These are phyloP conservation scores for Ballota nigra DNA, from an alignment of 257 asterid species.

Conservation along the genomic window DNA sequence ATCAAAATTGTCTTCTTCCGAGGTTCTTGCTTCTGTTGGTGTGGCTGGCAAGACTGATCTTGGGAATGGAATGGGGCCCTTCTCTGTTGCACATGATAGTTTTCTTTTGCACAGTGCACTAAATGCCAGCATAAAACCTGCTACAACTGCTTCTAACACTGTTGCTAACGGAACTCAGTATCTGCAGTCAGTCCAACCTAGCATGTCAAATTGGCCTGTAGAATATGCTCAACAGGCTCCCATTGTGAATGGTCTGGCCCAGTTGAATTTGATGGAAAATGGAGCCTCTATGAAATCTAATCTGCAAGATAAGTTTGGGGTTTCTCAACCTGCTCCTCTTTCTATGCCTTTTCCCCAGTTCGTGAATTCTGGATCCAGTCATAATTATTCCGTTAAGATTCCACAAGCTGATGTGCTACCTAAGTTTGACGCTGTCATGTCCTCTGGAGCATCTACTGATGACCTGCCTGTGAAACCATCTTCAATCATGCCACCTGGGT, in stretches of 20 bases:
- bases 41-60: constrained; percentile 31
- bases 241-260: constrained; percentile 47
- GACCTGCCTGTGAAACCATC: constrained; percentile 43
- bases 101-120: constrained; percentile 38
- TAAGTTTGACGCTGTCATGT: constrained; percentile 45
- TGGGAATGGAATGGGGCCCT: constrained; percentile 37
- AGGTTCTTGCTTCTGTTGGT: constrained; percentile 30
- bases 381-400: constrained; percentile 32
- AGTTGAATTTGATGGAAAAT: constrained; percentile 57
- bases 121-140: constrained; percentile 33
- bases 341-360: constrained; percentile 53
- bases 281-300: constrained; percentile 40
- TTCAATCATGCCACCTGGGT: constrained; percentile 46
- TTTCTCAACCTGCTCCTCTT: constrained; percentile 45
- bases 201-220: constrained; percentile 46
- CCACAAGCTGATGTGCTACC: constrained; percentile 47
- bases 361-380: constrained; percentile 32
- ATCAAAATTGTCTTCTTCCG: constrained; percentile 32
- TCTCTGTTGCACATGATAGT: constrained; percentile 44
- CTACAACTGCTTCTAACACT: constrained; percentile 22
- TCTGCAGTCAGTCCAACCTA: constrained; percentile 45
- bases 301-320: constrained; percentile 46
- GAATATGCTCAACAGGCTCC: constrained; percentile 48
- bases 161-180: constrained; percentile 38
- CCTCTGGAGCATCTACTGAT: constrained; percentile 42